phyloP scores from a whole-genome alignment of 257 asterid species.

The Mitragyna speciosa region DNA sequence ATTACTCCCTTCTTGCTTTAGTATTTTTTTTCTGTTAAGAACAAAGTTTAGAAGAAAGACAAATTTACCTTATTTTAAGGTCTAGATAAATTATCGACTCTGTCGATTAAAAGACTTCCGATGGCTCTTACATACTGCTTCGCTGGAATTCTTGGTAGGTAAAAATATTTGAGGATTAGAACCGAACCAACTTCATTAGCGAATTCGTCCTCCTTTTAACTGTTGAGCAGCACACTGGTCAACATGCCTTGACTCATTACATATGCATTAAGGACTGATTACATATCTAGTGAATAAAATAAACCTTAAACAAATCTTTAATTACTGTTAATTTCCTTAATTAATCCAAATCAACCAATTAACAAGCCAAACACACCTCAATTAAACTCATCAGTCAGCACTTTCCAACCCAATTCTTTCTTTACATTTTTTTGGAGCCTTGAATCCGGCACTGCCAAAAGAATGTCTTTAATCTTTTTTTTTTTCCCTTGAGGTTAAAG shows the following conservation, averaged over 20 bases:
- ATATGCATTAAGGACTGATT: not conserved
- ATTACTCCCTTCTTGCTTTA: too few relatives aligned
- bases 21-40: too few relatives aligned
- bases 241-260: conserved; percentile 11
- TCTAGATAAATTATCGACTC: too few relatives aligned
- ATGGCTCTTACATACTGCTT: too few relatives aligned
- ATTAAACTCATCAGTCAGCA: not conserved
- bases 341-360: not conserved
- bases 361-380: conserved; percentile 3
- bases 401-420: not conserved
- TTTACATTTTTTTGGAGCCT: not conserved
- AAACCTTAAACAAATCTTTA: not conserved
- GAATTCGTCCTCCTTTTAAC: too few relatives aligned
- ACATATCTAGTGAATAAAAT: not conserved
- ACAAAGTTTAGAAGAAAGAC: too few relatives aligned
- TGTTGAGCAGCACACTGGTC: too few relatives aligned
- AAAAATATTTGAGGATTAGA: too few relatives aligned
- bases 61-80: too few relatives aligned
- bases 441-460: not conserved
- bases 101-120: too few relatives aligned
- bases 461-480: not conserved
- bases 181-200: too few relatives aligned
- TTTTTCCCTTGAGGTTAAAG: not conserved
- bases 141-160: too few relatives aligned
- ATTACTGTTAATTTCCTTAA: not conserved